Conservation (phyloP, 2,329 filamentous ascomycete genomes). For the Madurella mycetomatis region DNA sequence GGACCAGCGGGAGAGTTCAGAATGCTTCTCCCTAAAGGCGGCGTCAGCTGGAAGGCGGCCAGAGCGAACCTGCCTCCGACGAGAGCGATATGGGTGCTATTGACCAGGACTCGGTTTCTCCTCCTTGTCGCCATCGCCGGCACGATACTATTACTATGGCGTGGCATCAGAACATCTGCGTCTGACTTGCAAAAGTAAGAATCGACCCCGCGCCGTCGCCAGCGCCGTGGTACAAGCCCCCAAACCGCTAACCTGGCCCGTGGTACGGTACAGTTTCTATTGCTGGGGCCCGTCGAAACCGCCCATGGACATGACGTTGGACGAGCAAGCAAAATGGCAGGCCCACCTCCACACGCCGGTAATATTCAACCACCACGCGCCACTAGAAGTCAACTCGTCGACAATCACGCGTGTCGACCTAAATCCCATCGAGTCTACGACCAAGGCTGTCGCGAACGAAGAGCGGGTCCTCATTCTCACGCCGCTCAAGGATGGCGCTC, state of each 20-base stretch:
- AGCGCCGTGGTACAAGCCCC: neutral
- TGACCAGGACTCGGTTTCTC: constrained; percentile 75
- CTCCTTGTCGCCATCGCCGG: constrained; percentile 66
- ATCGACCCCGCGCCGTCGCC: neutral
- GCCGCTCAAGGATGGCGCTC: constrained; percentile 82
- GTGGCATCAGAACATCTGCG: constrained; percentile 73
- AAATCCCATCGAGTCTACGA: constrained; percentile 77
- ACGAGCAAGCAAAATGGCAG: constrained; percentile 87
- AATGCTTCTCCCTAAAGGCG: constrained; percentile 90
- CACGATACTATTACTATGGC: constrained; percentile 79
- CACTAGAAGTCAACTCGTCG: constrained; percentile 75
- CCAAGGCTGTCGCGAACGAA: constrained; percentile 70
- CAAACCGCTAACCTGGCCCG: constrained; percentile 16
- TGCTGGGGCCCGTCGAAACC: constrained; percentile 94
- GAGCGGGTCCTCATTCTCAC: constrained; percentile 91
- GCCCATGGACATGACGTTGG: constrained; percentile 91
- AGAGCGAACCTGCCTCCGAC: constrained; percentile 73
- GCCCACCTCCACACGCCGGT: constrained; percentile 87
- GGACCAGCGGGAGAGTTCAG: constrained; percentile 38
- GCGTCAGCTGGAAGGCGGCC: constrained; percentile 88
- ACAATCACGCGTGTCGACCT: constrained; percentile 78
- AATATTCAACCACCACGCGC: constrained; percentile 90
- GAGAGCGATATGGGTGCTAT: constrained; percentile 63
- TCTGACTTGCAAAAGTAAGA: constrained; percentile 86
- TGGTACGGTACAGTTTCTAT: constrained; percentile 67